A percentile compares a stretch with the other conserved stretches of the same genome.
Conservation (phyloP, 1,284 basidiomycete species). For the Trichosporon sp. region DNA sequence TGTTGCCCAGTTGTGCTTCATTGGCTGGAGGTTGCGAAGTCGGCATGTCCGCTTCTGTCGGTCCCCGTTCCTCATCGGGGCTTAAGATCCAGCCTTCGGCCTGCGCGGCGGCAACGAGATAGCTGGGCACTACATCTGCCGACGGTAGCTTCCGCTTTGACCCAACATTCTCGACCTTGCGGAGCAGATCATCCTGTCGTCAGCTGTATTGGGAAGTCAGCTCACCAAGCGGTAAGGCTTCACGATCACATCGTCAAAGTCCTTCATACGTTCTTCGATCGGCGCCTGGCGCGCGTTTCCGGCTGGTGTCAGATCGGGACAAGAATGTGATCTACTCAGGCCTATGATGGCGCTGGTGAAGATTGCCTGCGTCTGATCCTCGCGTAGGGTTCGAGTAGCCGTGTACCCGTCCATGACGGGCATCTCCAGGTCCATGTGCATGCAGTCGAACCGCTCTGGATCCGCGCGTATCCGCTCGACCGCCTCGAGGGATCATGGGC, state of each 20-base stretch:
- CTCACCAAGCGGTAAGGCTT: slow-evolving; percentile 45
- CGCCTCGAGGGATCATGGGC: slow-evolving; percentile 48
- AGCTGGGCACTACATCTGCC: too few species aligned
- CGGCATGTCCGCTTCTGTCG: too few species aligned
- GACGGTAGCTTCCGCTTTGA: neutral
- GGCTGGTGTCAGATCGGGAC: slow-evolving; percentile 1
- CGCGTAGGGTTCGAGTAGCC: slow-evolving; percentile 26
- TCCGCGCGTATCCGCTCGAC: slow-evolving; percentile 27
- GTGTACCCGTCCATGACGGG: slow-evolving; percentile 41
- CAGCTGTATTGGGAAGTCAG: neutral
- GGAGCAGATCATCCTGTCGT: slow-evolving; percentile 36
- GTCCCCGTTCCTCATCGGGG: too few species aligned
- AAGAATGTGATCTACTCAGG: slow-evolving; percentile 14
- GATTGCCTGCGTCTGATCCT: slow-evolving; percentile 24
- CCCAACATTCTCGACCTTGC: slow-evolving; percentile 40
- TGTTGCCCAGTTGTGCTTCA: too few species aligned
- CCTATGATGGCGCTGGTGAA: slow-evolving; percentile 22
- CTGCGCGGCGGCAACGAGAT: too few species aligned
- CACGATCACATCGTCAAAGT: slow-evolving; percentile 47
- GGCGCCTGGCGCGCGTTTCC: slow-evolving; percentile 35
- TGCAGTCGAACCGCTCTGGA: slow-evolving; percentile 42
- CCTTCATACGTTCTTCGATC: slow-evolving; percentile 34
- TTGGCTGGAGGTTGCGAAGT: too few species aligned
- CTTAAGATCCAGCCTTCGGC: too few species aligned
- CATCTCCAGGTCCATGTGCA: slow-evolving; percentile 57